Conservation (phyloP, 179 eudicot species). For the Kewa caespitosa region DNA sequence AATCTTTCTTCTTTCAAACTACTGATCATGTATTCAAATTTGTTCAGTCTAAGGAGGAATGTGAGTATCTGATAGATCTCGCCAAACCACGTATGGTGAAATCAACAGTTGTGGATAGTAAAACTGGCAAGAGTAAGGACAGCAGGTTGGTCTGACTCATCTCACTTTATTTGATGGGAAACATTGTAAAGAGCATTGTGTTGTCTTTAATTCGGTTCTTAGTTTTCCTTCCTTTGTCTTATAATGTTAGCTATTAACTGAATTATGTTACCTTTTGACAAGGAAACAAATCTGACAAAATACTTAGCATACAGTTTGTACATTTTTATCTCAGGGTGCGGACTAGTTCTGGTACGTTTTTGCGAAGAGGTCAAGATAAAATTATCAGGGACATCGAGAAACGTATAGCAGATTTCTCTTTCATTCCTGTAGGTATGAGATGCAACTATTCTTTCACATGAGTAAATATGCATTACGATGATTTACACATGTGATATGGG, state of each 20-base stretch:
- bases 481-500: not conserved
- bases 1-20: constrained; percentile 3
- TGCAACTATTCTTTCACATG: constrained; percentile 4
- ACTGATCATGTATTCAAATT: constrained; percentile 21
- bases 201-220: not conserved
- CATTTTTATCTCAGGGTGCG: constrained; percentile 64
- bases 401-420: constrained; percentile 80
- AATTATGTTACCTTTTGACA: not conserved
- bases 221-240: constrained; percentile 2
- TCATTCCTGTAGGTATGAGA: constrained; percentile 83
- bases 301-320: not conserved
- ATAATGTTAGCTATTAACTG: not conserved
- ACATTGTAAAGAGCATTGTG: not conserved
- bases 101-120: constrained; percentile 93
- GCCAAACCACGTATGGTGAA: constrained; percentile 81
- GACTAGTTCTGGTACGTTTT: constrained; percentile 91
- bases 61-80: constrained; percentile 73
- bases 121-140: constrained; percentile 84
- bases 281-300: not conserved
- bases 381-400: constrained; percentile 69
- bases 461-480: not conserved
- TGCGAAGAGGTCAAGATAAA: constrained; percentile 83
- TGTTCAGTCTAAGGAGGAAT: constrained; percentile 83
- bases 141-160: constrained; percentile 65
- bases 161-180: not conserved